These are phyloP conservation scores for Coemansia guatemalensis DNA, from an alignment of 192 early-diverging fungal species.

Conservation along the genomic window DNA sequence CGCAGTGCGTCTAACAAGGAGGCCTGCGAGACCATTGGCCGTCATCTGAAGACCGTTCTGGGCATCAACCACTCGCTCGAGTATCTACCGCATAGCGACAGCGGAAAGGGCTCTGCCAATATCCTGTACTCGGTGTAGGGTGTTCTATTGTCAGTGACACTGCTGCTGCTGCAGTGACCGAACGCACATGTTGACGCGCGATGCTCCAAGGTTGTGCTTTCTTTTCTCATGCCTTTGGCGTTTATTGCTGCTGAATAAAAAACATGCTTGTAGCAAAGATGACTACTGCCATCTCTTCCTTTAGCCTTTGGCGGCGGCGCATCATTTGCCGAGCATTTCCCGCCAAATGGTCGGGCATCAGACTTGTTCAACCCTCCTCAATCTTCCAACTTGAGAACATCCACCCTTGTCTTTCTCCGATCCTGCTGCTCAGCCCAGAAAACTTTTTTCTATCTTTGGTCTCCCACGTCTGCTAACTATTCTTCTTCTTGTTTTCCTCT, in stretches of 20 bases:
- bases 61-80: constrained; percentile 53
- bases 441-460: neutral
- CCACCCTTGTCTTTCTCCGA: neutral
- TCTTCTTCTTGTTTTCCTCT: neutral
- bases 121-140: constrained; percentile 33
- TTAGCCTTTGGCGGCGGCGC: neutral
- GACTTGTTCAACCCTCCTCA: neutral
- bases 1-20: constrained; percentile 45
- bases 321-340: neutral
- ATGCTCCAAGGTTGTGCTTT: neutral
- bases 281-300: neutral
- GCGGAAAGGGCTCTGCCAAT: constrained; percentile 27
- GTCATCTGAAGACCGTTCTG: constrained; percentile 58
- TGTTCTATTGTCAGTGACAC: neutral
- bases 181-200: neutral
- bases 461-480: neutral
- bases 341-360: neutral
- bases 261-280: neutral
- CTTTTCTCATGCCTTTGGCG: neutral
- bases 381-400: neutral
- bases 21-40: constrained; percentile 52
- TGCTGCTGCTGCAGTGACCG: neutral
- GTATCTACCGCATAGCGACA: constrained; percentile 60
- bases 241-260: neutral
- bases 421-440: neutral